Evolutionary conservation across 2,329 filamentous ascomycete genomes (phyloP), one percentile per base, ranked within the genome.

Genomic region (Aspergillus vadensis): DNA sequence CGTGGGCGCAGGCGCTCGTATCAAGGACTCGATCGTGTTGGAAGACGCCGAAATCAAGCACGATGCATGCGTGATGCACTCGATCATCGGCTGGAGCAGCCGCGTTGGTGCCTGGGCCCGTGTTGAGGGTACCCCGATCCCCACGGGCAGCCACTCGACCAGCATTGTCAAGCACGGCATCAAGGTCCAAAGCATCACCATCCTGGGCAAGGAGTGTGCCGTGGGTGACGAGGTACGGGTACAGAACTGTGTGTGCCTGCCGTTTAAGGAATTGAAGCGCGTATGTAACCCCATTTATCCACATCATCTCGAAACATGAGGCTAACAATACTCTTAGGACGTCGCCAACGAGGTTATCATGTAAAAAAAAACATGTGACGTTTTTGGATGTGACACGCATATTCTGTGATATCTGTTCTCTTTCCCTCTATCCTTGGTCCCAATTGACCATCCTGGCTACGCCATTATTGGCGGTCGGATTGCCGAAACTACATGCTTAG

Each of bases 151-250:
- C 81, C 94, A 98, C 81, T 91, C 87, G 57, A 98, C 94, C 14
- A 97, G 90, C 79, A 92, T 98, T 71, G 85, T 98, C 78, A 98
- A 97, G 86, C 96, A 97, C 72, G 95, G 95, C 55, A 88, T 98
- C 78, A 98, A 98, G 84, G 95, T 99, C 55, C 95, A 98, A 83
- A 96, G 92, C 77, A 95, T 98, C 74, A 98, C 94, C 50, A 99
- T 98, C 68, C 79, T 99, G 64, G 94, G 94, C 74, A 97, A 98
- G 83, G 95, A 99, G 78, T 98, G 94, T 73, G 87, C 83, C 58
- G 95, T 98, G 30, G 92, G 90, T 4, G 95, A 99, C 71, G 95
- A 98, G 79, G 89, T 98, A 10, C 87, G 92, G 64, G 92, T 99
- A 69, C 94, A 98, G 82, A 98, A 99, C 81, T 99, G 95, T 76